Base-by-base conservation (phyloP, 2,329 filamentous ascomycete genomes). In the Stagonosporopsis cucurbitacearum region DNA sequence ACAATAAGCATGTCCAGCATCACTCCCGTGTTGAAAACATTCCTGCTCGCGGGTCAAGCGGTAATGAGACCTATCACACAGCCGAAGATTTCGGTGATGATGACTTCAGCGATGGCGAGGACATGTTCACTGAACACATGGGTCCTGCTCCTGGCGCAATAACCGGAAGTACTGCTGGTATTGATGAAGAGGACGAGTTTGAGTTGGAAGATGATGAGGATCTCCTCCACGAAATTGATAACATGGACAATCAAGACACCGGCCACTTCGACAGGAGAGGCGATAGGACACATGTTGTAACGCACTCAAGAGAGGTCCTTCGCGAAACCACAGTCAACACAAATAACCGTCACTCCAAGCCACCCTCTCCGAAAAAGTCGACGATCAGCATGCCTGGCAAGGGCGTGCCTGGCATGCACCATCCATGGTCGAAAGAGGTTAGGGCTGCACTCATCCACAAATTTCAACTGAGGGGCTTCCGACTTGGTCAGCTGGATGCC, bases 401-500 rank as follows among this genome's bases (percentile, higher is more conserved):
- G 61, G 71, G 67, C n/a, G 58, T 67, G 67, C 81, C 87, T 6
- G 69, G 69, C 5, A 72, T 73, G 71, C 70, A 68, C 19, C 64
- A 67, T 67, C 81, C 87, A 4, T 99, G 96, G 95, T 97, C 93
- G 15, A 81, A 84, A 39, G 93, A 98, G 66, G 90, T 99, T 22
- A 89, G 88, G 63, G 83, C 81, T 50, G 90, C 87, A n/a, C 79
- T 99, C 61, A 91, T 89, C 68, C 88, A 94, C 65, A 84, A 87
- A 3, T 99, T 99, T 70, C 85, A 88, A 60, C 88, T 99, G 73
- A 86, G 85, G 50, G 91, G 91, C 0, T 99, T 99, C 70, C 87
- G 96, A 26, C 86, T 88, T 50, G 95, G 97, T 70, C 95, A 99
- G 71, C 82, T 98, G 1, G 91, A 98, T 75, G 93, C 95, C 13